These are phyloP conservation scores for Botrytis aclada DNA, from an alignment of 2,329 filamentous ascomycete species.

Conservation along the genomic window DNA sequence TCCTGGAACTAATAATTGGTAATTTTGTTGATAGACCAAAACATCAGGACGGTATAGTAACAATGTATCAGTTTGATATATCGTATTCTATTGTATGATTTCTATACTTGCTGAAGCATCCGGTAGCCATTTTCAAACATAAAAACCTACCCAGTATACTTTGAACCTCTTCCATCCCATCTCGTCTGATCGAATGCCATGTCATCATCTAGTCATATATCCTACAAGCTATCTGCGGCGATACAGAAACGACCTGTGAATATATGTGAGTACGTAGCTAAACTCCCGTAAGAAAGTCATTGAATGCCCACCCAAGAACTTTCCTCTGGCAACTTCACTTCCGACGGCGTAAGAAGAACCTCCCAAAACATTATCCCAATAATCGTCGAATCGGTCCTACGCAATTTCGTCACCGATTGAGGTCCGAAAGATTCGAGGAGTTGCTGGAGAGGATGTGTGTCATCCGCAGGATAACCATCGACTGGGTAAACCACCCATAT, in stretches of 20 bases:
- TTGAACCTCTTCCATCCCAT: neutral
- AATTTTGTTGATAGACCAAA: neutral
- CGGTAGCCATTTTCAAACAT: neutral
- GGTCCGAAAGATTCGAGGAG: neutral
- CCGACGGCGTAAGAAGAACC: neutral
- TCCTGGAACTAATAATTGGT: neutral
- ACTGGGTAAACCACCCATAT: neutral
- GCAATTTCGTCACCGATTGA: neutral
- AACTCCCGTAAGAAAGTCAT: neutral
- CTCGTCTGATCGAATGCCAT: too few species aligned
- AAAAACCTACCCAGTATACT: neutral
- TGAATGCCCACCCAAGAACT: neutral
- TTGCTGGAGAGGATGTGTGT: neutral
- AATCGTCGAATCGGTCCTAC: fast-evolving
- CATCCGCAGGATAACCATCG: neutral
- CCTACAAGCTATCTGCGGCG: fast-evolving
- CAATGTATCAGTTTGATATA: neutral
- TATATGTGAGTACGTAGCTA: neutral
- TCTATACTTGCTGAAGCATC: too few species aligned
- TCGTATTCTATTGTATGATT: neutral
- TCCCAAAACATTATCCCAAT: neutral
- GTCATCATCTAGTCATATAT: neutral
- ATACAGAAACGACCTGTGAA: neutral
- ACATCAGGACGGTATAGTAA: neutral
- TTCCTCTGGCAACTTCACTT: neutral